These are phyloP conservation scores for Cardamine chenopodiifolia DNA, from an alignment of 345 rosid genomes.

Conservation along the genomic window DNA sequence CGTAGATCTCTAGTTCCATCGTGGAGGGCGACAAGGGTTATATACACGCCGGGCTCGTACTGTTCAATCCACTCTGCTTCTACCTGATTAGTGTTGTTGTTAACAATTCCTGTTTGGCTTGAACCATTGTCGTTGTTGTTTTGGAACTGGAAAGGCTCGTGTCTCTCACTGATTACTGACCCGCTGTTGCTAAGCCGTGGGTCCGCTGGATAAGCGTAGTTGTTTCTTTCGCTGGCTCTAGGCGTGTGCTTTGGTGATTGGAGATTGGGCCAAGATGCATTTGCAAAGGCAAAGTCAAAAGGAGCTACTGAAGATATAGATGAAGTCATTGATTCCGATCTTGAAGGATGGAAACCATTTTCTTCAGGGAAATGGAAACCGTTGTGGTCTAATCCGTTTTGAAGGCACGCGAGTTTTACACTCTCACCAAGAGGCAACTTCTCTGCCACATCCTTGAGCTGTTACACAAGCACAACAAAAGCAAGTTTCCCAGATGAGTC, in stretches of 20 bases:
- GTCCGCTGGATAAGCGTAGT: constrained; percentile 39
- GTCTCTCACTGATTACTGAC: constrained; percentile 53
- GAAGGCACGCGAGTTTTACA: constrained; percentile 53
- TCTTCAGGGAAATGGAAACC: constrained; percentile 52
- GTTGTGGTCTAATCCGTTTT: constrained; percentile 73
- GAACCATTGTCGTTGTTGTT: constrained; percentile 58
- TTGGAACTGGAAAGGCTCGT: constrained; percentile 54
- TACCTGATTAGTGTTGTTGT: constrained; percentile 49
- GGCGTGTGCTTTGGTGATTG: constrained; percentile 51
- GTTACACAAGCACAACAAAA: constrained; percentile 32
- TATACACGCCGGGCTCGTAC: constrained; percentile 93
- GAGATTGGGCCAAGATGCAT: constrained; percentile 49
- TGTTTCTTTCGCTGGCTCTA: constrained; percentile 51
- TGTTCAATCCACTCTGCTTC: constrained; percentile 99
- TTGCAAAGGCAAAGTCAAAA: constrained; percentile 48
- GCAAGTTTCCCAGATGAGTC: not conserved
- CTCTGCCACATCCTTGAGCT: constrained; percentile 98
- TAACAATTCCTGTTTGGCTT: constrained; percentile 35
- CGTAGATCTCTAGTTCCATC: constrained; percentile 96
- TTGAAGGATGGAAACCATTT: constrained; percentile 53
- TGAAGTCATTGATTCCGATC: constrained; percentile 63
- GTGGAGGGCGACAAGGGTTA: constrained; percentile 78
- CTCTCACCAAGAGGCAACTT: constrained; percentile 80
- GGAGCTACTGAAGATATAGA: constrained; percentile 57
- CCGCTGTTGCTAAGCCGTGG: constrained; percentile 53